These are phyloP conservation scores for Xylaria polymorpha DNA, from an alignment of 2,329 filamentous ascomycete species.

Conservation along the genomic window DNA sequence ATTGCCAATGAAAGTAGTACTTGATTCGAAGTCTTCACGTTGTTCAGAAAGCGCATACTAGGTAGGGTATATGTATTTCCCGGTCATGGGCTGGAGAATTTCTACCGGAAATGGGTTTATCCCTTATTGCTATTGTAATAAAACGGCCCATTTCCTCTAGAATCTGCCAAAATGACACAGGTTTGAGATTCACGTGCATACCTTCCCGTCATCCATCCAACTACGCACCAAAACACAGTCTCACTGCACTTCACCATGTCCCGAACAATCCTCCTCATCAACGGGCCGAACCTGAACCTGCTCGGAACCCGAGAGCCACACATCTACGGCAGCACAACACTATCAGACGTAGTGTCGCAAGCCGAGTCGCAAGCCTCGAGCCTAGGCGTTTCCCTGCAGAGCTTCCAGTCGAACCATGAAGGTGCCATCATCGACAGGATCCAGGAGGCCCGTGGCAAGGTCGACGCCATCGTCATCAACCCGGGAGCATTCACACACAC, in stretches of 20 bases:
- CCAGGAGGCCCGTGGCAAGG: slow-evolving; percentile 67
- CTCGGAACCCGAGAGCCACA: slow-evolving; percentile 79
- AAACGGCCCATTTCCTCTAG: background rate
- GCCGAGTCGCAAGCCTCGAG: slow-evolving; percentile 61
- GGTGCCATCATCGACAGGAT: slow-evolving; percentile 79
- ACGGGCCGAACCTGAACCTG: slow-evolving; percentile 86
- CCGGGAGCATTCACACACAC: slow-evolving; percentile 81
- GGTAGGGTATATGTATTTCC: slow-evolving; percentile 5
- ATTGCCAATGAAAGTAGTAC: too few relatives aligned
- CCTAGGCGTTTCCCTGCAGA: slow-evolving; percentile 62
- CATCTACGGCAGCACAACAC: slow-evolving; percentile 77
- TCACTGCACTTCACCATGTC: slow-evolving; percentile 24
- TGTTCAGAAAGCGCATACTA: background rate
- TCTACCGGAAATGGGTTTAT: slow-evolving; percentile 5
- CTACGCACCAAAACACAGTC: background rate
- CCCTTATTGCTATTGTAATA: background rate
- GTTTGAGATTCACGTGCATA: background rate
- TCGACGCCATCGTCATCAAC: slow-evolving; percentile 80
- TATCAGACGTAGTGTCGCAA: slow-evolving; percentile 67
- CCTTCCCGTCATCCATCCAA: background rate
- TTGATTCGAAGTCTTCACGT: background rate
- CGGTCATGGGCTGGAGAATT: background rate
- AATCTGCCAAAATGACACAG: background rate
- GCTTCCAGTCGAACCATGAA: slow-evolving; percentile 83
- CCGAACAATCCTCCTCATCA: slow-evolving; percentile 74